Evolutionary conservation across 208 protist genomes (phyloP), one percentile per base, ranked within the genome.

Genomic region (Leishmania tarentolae): DNA sequence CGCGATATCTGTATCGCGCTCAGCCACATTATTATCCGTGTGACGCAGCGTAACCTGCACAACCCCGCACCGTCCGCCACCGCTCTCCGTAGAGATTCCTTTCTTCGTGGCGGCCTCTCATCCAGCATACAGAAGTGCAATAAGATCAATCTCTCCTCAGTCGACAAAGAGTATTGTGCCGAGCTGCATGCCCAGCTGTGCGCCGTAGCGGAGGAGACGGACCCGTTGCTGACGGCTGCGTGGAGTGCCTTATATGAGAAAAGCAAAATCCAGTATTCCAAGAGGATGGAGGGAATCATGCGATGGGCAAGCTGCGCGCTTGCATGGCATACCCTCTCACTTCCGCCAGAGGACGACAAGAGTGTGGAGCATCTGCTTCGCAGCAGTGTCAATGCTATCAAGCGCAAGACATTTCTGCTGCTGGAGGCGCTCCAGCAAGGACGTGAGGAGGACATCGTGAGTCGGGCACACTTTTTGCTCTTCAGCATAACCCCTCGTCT

Each of bases 341-440:
- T 81, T 19, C 80, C 83, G 0, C 19, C 81, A 11, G 79, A 83
- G 11, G 76, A 85, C 2, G 79, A 44, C 31, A 84, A 76, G 73
- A 83, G 79, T 52, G 81, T 96, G 75, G 69, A 91, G 79, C 69
- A 88, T 5, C 83, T 79, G 69, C 85, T 95, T 28, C 44, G 76
- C 52, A 61, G 81, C 1, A 88, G 87, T 9, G 75, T 97, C 53
- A 88, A 94, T 37, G 88, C 86, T 72, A 79, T 97, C 8, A 90
- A 92, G 76, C 86, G 86, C 63, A 96, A 93, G 78, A 79, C 84
- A 0, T 93, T 94, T 80, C 78, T 97, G n/a, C 86, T 98, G 28
- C 83, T 96, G 57, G 95, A 98, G 79, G 91, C 89, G 17, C 73
- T 92, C 35, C 95, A 98, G 84, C 92, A 97, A 63, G 91, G 87